phyloP scores from a whole-genome alignment of 2,329 filamentous ascomycete species.

The Xylogone sp. region DNA sequence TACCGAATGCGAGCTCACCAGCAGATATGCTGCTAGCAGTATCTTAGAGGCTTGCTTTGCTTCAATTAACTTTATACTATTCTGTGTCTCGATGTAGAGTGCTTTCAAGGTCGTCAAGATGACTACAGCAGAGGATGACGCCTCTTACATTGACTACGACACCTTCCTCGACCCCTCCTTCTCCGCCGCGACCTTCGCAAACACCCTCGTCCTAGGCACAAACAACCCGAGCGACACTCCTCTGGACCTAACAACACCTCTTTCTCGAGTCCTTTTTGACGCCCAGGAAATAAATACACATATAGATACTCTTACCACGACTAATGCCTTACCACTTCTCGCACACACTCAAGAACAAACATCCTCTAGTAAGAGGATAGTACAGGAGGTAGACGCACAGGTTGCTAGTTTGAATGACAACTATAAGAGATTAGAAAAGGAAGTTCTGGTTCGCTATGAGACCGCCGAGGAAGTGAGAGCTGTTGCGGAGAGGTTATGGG shows the following conservation, averaged over 20 bases:
- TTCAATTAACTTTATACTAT: too few relatives aligned
- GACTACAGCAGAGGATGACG: constrained; percentile 45
- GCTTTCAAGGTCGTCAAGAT: background rate
- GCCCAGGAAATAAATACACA: constrained; percentile 95
- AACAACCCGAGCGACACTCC: constrained; percentile 90
- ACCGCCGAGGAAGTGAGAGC: constrained; percentile 78
- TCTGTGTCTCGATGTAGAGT: background rate
- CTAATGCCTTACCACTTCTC: constrained; percentile 77
- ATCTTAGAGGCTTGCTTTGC: too few relatives aligned
- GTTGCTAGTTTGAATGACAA: constrained; percentile 77
- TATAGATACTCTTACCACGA: constrained; percentile 84
- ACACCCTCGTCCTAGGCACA: constrained; percentile 80
- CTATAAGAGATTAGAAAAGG: constrained; percentile 79
- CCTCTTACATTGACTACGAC: constrained; percentile 95
- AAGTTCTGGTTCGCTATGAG: constrained; percentile 82
- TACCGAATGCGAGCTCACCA: too few relatives aligned
- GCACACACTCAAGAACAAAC: constrained; percentile 73
- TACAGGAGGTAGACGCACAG: constrained; percentile 75
- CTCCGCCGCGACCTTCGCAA: constrained; percentile 78
- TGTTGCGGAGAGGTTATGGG: constrained; percentile 74
- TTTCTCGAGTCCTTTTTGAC: constrained; percentile 93
- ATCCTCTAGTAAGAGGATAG: constrained; percentile 66
- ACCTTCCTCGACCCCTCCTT: constrained; percentile 82
- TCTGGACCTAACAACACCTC: constrained; percentile 88
- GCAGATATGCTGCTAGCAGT: too few relatives aligned